Conservation (phyloP, 2,329 filamentous ascomycete genomes). For the Alternaria panax region DNA sequence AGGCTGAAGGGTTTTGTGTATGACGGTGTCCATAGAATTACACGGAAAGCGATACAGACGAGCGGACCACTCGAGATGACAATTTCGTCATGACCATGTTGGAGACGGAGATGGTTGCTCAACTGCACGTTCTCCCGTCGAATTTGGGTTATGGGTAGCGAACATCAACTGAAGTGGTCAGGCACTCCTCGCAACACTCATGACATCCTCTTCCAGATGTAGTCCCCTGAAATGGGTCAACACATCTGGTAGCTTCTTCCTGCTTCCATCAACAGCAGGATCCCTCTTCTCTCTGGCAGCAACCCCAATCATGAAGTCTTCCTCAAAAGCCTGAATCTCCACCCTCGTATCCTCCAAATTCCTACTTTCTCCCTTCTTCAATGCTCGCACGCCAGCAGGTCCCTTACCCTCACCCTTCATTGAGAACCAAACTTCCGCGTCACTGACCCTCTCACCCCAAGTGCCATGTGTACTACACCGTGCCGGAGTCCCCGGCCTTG, state of each 20-base stretch:
- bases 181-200: slow-evolving; percentile 32
- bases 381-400: slow-evolving; percentile 4
- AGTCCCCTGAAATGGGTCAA: slow-evolving; percentile 54
- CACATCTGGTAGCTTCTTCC: slow-evolving; percentile 41
- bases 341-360: slow-evolving; percentile 61
- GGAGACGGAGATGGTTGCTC: too few species aligned
- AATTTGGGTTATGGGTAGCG: background rate
- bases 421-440: slow-evolving; percentile 59
- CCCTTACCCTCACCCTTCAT: slow-evolving; percentile 46
- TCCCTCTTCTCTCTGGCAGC: slow-evolving; percentile 51
- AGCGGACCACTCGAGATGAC: too few species aligned
- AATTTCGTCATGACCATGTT: too few species aligned
- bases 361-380: slow-evolving; percentile 14
- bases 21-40: too few species aligned
- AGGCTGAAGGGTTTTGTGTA: too few species aligned
- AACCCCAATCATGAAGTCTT: slow-evolving; percentile 66
- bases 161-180: background rate
- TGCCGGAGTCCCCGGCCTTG: slow-evolving; percentile 49
- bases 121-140: too few species aligned
- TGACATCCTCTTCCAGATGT: slow-evolving; percentile 57
- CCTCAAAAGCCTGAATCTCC: slow-evolving; percentile 65
- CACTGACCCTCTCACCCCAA: slow-evolving; percentile 57
- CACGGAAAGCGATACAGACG: too few species aligned
- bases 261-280: slow-evolving; percentile 23
- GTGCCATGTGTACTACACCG: slow-evolving; percentile 54